A percentile compares a stretch with the other conserved stretches of the same genome.
These are phyloP conservation scores for Striga hermonthica DNA, from an alignment of 305 asterid species.

Conservation along the genomic window DNA sequence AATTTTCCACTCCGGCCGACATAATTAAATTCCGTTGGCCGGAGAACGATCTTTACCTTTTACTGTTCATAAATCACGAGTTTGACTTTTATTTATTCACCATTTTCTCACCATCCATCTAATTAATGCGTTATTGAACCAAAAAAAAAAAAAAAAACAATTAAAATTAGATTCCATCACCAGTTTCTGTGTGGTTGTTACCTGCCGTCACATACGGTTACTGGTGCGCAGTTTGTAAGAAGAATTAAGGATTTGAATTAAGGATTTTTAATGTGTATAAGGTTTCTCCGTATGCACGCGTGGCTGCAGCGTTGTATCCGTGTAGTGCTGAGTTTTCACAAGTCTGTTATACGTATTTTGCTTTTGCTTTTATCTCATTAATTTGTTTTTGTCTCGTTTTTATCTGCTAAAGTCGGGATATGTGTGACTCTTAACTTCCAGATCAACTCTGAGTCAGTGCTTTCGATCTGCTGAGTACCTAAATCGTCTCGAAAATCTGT, in stretches of 20 bases:
- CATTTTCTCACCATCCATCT: background rate
- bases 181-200: constrained; percentile 4
- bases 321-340: constrained; percentile 26
- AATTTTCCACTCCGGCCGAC: constrained; percentile 13
- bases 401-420: constrained; percentile 28
- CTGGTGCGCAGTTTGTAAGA: constrained; percentile 17
- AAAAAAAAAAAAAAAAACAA: too few species aligned
- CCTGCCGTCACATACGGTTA: constrained; percentile 13
- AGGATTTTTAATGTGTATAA: background rate
- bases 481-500: constrained; percentile 26
- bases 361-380: too few species aligned
- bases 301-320: constrained; percentile 32
- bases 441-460: constrained; percentile 38
- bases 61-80: background rate
- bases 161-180: background rate
- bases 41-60: background rate
- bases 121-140: background rate
- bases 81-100: constrained; percentile 19
- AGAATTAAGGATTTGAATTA: constrained; percentile 23
- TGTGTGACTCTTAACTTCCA: constrained; percentile 27
- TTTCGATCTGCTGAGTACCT: constrained; percentile 35
- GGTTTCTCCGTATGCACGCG: constrained; percentile 34
- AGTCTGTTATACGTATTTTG: too few species aligned
- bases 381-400: background rate
- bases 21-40: background rate